Percentiles rank a stretch among this genome's conserved stretches.
These are phyloP conservation scores for Mucor ambiguus DNA, from an alignment of 371 early-diverging fungal species.

Conservation along the genomic window DNA sequence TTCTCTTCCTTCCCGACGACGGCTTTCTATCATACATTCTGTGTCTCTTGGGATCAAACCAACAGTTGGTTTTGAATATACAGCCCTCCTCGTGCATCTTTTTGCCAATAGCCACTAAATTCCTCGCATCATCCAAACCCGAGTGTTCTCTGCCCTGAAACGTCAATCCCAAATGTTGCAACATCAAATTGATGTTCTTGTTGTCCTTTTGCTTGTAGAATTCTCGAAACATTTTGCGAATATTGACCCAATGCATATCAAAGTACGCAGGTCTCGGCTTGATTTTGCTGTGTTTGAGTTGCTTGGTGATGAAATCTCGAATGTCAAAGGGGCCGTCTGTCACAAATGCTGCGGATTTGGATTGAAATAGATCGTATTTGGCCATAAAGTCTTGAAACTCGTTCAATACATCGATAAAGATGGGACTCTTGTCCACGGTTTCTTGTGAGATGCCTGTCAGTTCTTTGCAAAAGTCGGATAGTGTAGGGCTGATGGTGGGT, in stretches of 20 bases:
- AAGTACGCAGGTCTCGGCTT: slow-evolving; percentile 52
- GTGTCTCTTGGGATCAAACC: not conserved
- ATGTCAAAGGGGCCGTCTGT: slow-evolving; percentile 86
- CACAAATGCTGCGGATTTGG: slow-evolving; percentile 41
- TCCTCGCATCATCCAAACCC: slow-evolving; percentile 81
- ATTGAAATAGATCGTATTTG: slow-evolving; percentile 56
- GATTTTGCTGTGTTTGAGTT: slow-evolving; percentile 53
- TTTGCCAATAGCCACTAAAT: slow-evolving; percentile 62
- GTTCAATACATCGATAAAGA: slow-evolving; percentile 44
- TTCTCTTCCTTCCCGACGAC: slow-evolving; percentile 1
- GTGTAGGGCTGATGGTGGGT: slow-evolving; percentile 64
- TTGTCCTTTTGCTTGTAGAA: slow-evolving; percentile 49
- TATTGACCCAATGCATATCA: slow-evolving; percentile 64
- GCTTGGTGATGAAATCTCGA: slow-evolving; percentile 77
- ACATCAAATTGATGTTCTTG: slow-evolving; percentile 66
- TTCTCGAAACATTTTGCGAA: slow-evolving; percentile 53
- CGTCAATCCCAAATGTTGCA: slow-evolving; percentile 52
- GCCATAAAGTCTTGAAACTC: slow-evolving; percentile 46
- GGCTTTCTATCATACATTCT: not conserved
- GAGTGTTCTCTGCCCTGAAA: slow-evolving; percentile 80
- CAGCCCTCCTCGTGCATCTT: slow-evolving; percentile 49
- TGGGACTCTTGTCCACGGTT: slow-evolving; percentile 63
- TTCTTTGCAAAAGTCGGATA: slow-evolving; percentile 71
- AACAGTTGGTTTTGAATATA: slow-evolving; percentile 49
- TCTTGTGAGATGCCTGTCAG: slow-evolving; percentile 75